A percentile compares a stretch with the other conserved stretches of the same genome.
These are phyloP conservation scores for Candida glucosophila DNA, from an alignment of 1,139 yeast species.

Conservation along the genomic window DNA sequence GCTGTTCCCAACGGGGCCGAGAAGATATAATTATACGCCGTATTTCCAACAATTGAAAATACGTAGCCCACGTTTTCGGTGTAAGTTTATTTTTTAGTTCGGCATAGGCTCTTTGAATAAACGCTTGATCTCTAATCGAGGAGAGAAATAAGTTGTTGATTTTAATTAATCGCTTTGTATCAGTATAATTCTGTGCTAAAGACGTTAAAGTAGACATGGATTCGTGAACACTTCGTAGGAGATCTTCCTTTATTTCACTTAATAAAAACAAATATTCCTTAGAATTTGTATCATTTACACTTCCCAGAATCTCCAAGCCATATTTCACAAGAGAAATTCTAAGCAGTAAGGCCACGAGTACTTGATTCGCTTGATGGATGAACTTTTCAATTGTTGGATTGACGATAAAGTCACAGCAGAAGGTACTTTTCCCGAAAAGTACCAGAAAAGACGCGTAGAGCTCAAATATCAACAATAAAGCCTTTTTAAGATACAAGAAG, in stretches of 20 bases:
- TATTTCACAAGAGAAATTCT: not conserved
- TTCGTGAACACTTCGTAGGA: not conserved
- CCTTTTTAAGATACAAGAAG: conserved; percentile 3
- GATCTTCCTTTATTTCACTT: not conserved
- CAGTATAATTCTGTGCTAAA: not conserved
- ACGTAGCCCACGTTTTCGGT: too few species aligned
- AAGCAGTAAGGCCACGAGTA: conserved; percentile 1
- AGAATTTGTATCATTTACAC: not conserved
- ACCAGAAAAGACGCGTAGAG: conserved; percentile 1
- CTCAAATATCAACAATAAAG: conserved; percentile 3
- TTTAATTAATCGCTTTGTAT: not conserved
- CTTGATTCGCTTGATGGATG: conserved; percentile 3
- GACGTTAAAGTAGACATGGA: not conserved
- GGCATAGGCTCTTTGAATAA: too few species aligned
- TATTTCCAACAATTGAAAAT: too few species aligned
- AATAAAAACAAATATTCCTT: not conserved
- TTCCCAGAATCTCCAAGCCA: not conserved
- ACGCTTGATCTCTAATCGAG: too few species aligned
- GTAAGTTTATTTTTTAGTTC: too few species aligned
- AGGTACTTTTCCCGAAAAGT: conserved; percentile 1
- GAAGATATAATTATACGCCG: too few species aligned
- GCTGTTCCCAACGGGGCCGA: too few species aligned
- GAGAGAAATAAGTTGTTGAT: not conserved
- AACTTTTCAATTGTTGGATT: conserved; percentile 3
- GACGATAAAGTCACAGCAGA: conserved; percentile 2